Evolutionary conservation across 2,329 filamentous ascomycete genomes (phyloP), one percentile per base, ranked within the genome.

Genomic region (Hyphodiscus sp.): DNA sequence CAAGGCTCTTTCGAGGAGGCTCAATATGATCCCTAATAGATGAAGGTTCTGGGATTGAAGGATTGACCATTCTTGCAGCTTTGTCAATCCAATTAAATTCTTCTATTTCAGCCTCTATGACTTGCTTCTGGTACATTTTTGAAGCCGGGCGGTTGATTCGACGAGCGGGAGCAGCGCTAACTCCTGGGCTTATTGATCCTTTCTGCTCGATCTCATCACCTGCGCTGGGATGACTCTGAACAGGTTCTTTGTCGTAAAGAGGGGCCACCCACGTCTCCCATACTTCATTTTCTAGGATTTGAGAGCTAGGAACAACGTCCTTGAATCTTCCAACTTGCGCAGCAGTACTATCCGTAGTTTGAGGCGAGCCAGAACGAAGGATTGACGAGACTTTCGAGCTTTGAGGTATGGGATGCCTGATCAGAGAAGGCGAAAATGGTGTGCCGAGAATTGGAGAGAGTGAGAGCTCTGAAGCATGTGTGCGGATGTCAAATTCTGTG

Each of bases 221-320:
- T 20, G 20, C 19, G 15, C 42, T 45, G 41, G 38, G 29, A n/a
- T 6, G 42, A 18, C 46, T 41, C 30, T 45, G 46, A 10, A 19
- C 16, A 15, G 33, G 33, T 38, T 13, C 33, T 26, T 45, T 48
- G 38, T 46, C 46, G 9, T 45, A 45, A 18, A 38, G 16, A 23
- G 51, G 19, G 19, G 46, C 52, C 23, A 64, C 53, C 66, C 64
- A 68, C n/a, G 53, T 58, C 43, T 61, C 53, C 66, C 66, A 68
- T 42, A 58, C 53, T 6, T 65, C 56, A 42, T 67, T 61, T 10
- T 67, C 60, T 13, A 59, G 9, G n/a, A 52, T 26, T 49, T 65
- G 60, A 15, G 64, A 63, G 26, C 53, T 56, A 15, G 58, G 53
- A 10, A 64, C 47, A 3, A 54, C 49, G 15, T 54, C 29, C 23